Evolutionary conservation across 2,329 filamentous ascomycete genomes (phyloP), one percentile per base, ranked within the genome.

Genomic region (Mycocentrospora acerina): DNA sequence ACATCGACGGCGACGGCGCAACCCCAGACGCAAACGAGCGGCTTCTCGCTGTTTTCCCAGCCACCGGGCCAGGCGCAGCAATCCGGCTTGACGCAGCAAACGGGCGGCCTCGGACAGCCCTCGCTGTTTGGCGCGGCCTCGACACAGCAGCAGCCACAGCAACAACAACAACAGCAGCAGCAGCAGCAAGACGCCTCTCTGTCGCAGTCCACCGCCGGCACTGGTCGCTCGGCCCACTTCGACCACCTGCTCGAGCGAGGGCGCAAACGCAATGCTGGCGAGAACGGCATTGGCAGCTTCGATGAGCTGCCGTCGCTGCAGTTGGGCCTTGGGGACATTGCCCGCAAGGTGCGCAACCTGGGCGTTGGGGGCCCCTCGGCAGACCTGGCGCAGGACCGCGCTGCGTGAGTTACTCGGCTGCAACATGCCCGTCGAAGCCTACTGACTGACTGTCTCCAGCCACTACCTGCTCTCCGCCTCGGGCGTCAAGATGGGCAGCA

Each of bases 401-500:
- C 77, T 58, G 80, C 80, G 71, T 80, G 66, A 66, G 76, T 67
- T 35, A 30, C 12, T 15, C 29, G n/a, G 31, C 16, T 48, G 26
- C 8, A 17, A 22, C 7, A 5, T 6, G 5, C 24, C 4, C 14
- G 17, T 30, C 12, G 19, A 17, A 14, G 10, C 27, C 5, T 29
- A 7, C 40, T 27, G 33, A 44, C 44, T 61, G 40, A 62, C 39
- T 22, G n/a, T 9, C 30, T 31, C 3, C 46, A 90, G 86, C 57
- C 91, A 96, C 66, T 96, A 95, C 67, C 77, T 97, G 27, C 83
- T 98, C 33, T 90, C 91, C 18, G 91, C 88, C 7, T 97, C 93
- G 10, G 93, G 93, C 24, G 87, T 98, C 40, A 89, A 95, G 59
- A 88, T 91, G 11, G 85, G 87, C 27, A 80, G 85, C 48, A 88